Evolutionary conservation across 2,329 filamentous ascomycete species (phyloP), one percentile per base, ranked within the genome.

Genomic region (Alternaria rosae): DNA sequence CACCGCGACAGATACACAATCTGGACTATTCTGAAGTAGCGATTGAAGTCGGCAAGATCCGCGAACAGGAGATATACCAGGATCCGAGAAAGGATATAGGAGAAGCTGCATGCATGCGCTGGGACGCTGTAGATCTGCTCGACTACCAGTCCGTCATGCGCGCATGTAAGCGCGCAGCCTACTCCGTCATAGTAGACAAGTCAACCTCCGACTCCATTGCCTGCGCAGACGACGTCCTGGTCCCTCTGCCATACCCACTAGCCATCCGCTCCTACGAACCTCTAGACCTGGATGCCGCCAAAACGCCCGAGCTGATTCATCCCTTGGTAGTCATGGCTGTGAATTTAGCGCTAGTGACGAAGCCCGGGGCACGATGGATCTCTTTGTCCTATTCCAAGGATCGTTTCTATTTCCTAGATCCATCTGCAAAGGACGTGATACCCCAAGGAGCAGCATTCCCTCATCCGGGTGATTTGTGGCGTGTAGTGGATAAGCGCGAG

Each of bases 321-420:
- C 80, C 80, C 17, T 54, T 82, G 4, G 73, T 78, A 38, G 63
- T 82, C 23, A 67, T 82, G 43, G 79, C 79, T 13, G 70, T 82
- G 3, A 77, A 82, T 60, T 69, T 82, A 8, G 80, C 80, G 1
- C 69, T 77, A 4, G 59, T 81, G 5, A 71, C 79, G 1, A 78
- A 74, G 50, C 78, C 79, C 3, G 70, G 70, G 6, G 78, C 73
- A 6, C 71, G 70, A 21, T 82, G 80, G 80, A 75, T 82, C 48
- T 66, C 75, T 6, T 61, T 82, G 4, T 81, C 79, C 0, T 82
- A 81, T 62, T 79, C 77, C 0, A 65, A 68, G n/a, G 76, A 79
- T 20, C 75, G 80, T 13, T 82, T 80, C 53, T 76, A 76, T 2
- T 82, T 81, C 52, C 12, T 61, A 32, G 54, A 61, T 53, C 1